Evolutionary conservation across 768 basidiomycete species (phyloP).

Genomic region (Boletus speciosus): DNA sequence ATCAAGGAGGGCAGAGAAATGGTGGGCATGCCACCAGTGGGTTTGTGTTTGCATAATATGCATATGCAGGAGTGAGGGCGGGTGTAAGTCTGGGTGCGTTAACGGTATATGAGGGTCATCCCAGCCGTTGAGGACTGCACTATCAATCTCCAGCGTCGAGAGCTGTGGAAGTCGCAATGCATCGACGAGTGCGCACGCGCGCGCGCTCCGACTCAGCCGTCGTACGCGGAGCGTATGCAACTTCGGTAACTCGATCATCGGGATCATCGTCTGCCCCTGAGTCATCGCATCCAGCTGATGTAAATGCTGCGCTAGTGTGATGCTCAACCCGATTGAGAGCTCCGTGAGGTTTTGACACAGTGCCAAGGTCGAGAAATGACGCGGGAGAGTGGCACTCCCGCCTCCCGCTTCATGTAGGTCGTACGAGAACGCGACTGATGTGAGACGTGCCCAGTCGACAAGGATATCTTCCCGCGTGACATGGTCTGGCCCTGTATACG

Average conservation of each 20-base stretch:
- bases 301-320: slow-evolving; percentile 10
- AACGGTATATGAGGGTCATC: background rate
- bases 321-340: slow-evolving; percentile 23
- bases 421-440: slow-evolving; percentile 24
- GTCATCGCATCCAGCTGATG: slow-evolving; percentile 8
- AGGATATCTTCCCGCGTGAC: slow-evolving; percentile 20
- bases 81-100: slow-evolving; percentile 13
- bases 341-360: slow-evolving; percentile 19
- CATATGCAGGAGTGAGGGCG: background rate
- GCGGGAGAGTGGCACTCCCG: slow-evolving; percentile 18
- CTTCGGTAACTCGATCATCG: slow-evolving; percentile 15
- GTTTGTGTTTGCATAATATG: background rate
- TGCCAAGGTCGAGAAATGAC: slow-evolving; percentile 15
- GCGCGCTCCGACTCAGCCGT: slow-evolving; percentile 16
- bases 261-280: background rate
- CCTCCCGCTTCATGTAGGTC: slow-evolving; percentile 25
- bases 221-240: slow-evolving; percentile 24
- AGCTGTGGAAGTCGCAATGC: slow-evolving; percentile 22
- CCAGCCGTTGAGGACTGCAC: slow-evolving; percentile 20
- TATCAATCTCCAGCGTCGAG: slow-evolving; percentile 19
- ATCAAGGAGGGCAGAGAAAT: slow-evolving; percentile 22
- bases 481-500: slow-evolving; percentile 25
- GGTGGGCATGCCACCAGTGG: slow-evolving; percentile 21
- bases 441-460: slow-evolving; percentile 24
- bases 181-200: slow-evolving; percentile 18